These are phyloP conservation scores for Porodaedalea pini DNA, from an alignment of 1,284 basidiomycete species.

Conservation along the genomic window DNA sequence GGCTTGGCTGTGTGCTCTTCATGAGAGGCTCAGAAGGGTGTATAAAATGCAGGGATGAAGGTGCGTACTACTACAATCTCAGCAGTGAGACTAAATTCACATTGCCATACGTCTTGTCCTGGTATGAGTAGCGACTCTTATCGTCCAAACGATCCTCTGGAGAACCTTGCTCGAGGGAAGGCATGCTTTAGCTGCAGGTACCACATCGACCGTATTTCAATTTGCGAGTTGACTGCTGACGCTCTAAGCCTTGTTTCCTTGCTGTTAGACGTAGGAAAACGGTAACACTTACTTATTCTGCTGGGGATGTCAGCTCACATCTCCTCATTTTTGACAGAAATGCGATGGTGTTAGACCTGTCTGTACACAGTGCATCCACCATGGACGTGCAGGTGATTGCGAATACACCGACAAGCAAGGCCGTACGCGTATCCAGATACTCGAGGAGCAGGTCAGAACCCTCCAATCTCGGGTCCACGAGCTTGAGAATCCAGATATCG, in stretches of 20 bases:
- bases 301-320: neutral
- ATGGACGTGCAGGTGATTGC: conserved; percentile 6
- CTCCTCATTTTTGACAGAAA: conserved; percentile 1
- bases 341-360: conserved; percentile 15
- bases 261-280: conserved; percentile 10
- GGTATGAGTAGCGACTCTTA: neutral
- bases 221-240: neutral
- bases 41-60: neutral
- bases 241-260: neutral
- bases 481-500: conserved; percentile 12
- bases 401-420: conserved; percentile 19
- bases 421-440: conserved; percentile 11
- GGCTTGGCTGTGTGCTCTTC: neutral
- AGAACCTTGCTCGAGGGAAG: neutral
- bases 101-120: neutral
- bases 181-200: conserved; percentile 15
- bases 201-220: no score
- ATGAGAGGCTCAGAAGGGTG: neutral
- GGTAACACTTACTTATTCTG: neutral
- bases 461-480: conserved; percentile 11
- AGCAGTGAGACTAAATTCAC: neutral
- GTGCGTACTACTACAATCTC: neutral
- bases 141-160: neutral
- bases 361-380: conserved; percentile 10
- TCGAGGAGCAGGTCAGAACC: conserved; percentile 10